Percentiles rank a stretch among this genome's conserved stretches.
Conservation (phyloP, 768 basidiomycete genomes). For the Lactarius hengduanensis region DNA sequence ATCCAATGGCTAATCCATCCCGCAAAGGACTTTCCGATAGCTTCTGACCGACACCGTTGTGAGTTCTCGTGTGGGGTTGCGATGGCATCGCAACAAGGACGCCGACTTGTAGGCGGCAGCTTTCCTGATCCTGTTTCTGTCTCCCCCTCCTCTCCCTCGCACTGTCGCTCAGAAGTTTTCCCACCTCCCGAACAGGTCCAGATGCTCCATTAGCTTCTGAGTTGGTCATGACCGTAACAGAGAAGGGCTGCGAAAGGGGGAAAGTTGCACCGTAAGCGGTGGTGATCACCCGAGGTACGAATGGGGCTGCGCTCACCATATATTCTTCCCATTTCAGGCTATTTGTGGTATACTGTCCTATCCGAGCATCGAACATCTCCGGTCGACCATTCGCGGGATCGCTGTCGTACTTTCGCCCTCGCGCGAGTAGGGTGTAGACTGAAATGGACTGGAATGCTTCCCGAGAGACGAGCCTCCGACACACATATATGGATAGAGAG, state of each 20-base stretch:
- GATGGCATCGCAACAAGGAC: conserved; percentile 29
- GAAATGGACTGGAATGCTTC: not conserved
- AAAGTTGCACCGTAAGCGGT: not conserved
- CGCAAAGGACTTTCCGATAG: not conserved
- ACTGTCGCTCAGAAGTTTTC: not conserved
- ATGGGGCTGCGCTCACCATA: conserved; percentile 3
- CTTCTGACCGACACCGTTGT: no score
- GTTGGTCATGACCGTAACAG: not conserved
- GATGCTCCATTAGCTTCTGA: not conserved
- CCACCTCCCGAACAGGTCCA: not conserved
- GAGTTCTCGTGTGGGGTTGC: not conserved
- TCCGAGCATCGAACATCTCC: conserved; percentile 23
- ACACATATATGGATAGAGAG: not conserved
- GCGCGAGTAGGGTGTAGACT: not conserved
- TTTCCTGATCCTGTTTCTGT: not conserved
- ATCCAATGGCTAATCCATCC: conserved; percentile 17
- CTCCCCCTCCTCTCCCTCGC: not conserved
- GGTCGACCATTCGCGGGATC: conserved; percentile 8
- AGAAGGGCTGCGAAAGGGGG: conserved; percentile 11
- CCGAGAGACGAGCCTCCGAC: conserved; percentile 9
- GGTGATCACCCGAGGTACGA: not conserved
- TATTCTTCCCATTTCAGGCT: conserved; percentile 15
- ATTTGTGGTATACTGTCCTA: not conserved
- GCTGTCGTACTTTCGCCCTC: not conserved
- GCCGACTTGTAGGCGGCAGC: conserved; percentile 20